Evolutionary conservation across 352 stramenopile species (phyloP), one percentile per base, ranked within the genome.

Genomic region (Blastocystis sp.): DNA sequence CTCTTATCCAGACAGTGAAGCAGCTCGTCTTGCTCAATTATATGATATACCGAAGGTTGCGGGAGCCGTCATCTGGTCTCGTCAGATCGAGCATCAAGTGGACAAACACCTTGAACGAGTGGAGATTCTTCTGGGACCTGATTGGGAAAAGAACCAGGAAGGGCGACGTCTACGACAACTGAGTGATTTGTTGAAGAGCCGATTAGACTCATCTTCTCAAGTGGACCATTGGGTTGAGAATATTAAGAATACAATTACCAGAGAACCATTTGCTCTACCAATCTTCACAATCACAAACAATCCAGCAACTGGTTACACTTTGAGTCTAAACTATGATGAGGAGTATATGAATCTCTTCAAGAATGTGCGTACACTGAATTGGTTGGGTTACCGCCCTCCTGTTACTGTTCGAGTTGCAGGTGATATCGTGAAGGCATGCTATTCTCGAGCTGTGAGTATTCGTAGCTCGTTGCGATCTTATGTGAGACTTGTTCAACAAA

Each of bases 61-160:
- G 48, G 97, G 96, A 37, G 98, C 98, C 66, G 98, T 99, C 58
- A 95, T 99, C 90, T 99, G 97, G 97, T 97, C 96, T 19, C 98
- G 98, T 90, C 97, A 99, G 92, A 99, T 99, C 92, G 97, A 99
- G 91, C 93, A 96, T n/a, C 98, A 99, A 91, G 91, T 99, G 17
- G 94, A 98, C 91, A 94, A 95, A 80, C 92, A 99, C 4, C 94
- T 99, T 68, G 93, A 95, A n/a, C 93, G 96, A 53, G 97, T 99
- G 89, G 94, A 98, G 87, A 95, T 97, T 90, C 96, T 99, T 22
- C 93, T 99, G 3, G 97, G 95, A 59, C 90, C 91, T 27, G 96
- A 96, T 42, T 99, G 97, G 97, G 96, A 98, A 68, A 96, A 98
- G 56, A 95, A 98, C 80, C 92, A 96, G 2, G 97, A 99, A 92